phyloP scores from a whole-genome alignment of 2,329 filamentous ascomycete species.

The Chaetomium olivaceum region DNA sequence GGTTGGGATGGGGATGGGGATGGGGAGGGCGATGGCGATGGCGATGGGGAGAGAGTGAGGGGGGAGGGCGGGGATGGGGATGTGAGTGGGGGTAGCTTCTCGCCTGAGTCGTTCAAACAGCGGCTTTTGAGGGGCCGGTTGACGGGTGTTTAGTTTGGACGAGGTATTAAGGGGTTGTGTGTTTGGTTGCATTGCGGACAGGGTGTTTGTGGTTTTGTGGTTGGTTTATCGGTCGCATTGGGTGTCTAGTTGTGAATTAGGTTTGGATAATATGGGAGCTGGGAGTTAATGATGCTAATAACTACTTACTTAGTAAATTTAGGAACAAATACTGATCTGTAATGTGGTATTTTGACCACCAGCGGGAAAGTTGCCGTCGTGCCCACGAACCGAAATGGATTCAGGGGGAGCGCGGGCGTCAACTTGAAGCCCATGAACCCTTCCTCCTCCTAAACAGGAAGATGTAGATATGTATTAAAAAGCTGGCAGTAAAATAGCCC shows the following conservation, averaged over 20 bases:
- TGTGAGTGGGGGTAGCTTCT: slow-evolving; percentile 20
- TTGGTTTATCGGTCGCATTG: too few species aligned
- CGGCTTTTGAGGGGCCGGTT: slow-evolving; percentile 27
- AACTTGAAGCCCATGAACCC: too few species aligned
- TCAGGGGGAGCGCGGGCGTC: too few species aligned
- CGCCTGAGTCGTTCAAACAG: slow-evolving; percentile 33
- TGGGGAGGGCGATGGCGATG: too few species aligned
- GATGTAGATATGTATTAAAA: too few species aligned
- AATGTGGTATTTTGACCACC: not conserved
- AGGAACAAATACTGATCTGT: not conserved
- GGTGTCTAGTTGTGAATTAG: not conserved
- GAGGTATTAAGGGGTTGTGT: not conserved
- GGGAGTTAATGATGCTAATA: not conserved
- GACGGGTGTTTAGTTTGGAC: not conserved
- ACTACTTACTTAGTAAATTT: not conserved
- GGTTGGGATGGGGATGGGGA: not conserved
- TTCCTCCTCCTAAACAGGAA: too few species aligned
- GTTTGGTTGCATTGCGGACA: not conserved
- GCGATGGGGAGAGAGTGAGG: not conserved
- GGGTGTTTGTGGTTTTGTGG: not conserved
- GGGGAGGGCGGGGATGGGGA: not conserved
- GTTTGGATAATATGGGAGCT: not conserved
- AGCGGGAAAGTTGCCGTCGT: not conserved
- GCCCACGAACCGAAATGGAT: too few species aligned
- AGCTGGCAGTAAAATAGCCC: too few species aligned